Evolutionary conservation across 495 filamentous ascomycete species (phyloP), one percentile per base, ranked within the genome.

Genomic region (Penicillium flavigenum): DNA sequence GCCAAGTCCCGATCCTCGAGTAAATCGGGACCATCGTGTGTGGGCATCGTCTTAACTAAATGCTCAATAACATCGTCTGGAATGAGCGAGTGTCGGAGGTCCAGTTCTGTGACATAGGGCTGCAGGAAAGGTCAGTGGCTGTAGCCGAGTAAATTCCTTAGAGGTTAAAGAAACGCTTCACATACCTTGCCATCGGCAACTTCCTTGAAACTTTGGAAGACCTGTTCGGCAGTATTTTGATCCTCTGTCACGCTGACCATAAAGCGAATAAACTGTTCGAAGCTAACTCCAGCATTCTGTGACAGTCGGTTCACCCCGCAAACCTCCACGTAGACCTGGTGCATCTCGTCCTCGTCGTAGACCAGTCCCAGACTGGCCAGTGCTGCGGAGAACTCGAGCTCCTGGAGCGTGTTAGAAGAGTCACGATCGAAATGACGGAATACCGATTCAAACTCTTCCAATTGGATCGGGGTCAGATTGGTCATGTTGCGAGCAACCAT

Each of bases 241-340:
- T 98, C 94, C 72, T 98, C 94, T 1, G 95, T 98, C 39, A 96
- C 93, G 63, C 92, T 90, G 8, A 98, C 94, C 94, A 98, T 98
- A 76, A 98, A 98, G 22, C 88, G 83, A 72, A 98, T 98, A 69
- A 98, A 98, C 72, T 97, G 95, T 75, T 98, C 94, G 68, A 98
- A 98, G 9, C 89, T 93, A 50, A 98, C 94, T 57, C 86, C 81
- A 22, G 72, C 73, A 55, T 73, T 75, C 27, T 76, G 74, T 19
- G 69, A 57, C 2, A 77, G 63, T 24, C 74, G 63, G 20, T 57
- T 60, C 8, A 68, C 63, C 6, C 74, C 87, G 56, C 89, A 90
- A n/a, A 90, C 91, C 24, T 88, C 86, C 27, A 85, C 63, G 67
- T 95, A 98, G 56, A 92, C 90, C 32, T 90, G 83, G 66, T 96